phyloP scores from a whole-genome alignment of 23 red algal genomes.

The Porphyridium purpureum region DNA sequence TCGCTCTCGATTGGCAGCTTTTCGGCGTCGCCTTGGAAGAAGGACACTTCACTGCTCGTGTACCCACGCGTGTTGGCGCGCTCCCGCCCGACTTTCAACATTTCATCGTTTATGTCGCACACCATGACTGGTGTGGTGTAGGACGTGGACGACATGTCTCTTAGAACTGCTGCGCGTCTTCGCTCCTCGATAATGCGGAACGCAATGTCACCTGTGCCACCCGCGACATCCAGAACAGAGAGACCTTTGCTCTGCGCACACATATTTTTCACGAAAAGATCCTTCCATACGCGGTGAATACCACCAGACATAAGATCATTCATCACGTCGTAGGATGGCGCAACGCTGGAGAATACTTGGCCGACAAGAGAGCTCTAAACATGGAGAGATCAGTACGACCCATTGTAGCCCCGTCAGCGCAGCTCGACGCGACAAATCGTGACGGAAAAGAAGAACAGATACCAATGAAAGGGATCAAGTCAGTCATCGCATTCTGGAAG shows the following conservation, averaged over 20 bases:
- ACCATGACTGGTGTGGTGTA: slow-evolving; percentile 9
- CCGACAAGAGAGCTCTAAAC: slow-evolving; percentile 41
- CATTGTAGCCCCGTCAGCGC: too few species aligned
- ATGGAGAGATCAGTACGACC: too few species aligned
- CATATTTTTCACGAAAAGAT: slow-evolving; percentile 30
- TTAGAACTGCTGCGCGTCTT: too few species aligned
- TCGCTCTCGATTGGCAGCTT: slow-evolving; percentile 25
- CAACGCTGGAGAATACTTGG: slow-evolving; percentile 72
- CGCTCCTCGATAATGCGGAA: slow-evolving; percentile 30
- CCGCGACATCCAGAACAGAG: slow-evolving; percentile 64
- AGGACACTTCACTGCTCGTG: slow-evolving; percentile 1
- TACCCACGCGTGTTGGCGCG: slow-evolving; percentile 10
- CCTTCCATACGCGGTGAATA: slow-evolving; percentile 88
- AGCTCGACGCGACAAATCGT: too few species aligned
- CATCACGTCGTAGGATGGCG: slow-evolving; percentile 81
- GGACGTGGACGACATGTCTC: too few species aligned
- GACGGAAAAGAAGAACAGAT: too few species aligned
- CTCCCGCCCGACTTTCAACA: slow-evolving; percentile 23
- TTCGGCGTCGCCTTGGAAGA: slow-evolving; percentile 53
- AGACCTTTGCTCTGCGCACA: slow-evolving; percentile 18
- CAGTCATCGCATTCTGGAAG: too few species aligned
- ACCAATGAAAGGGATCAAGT: too few species aligned
- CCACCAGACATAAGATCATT: slow-evolving; percentile 93
- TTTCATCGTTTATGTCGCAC: slow-evolving; percentile 34
- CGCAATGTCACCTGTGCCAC: slow-evolving; percentile 83